Conservation (phyloP, 106 monocot genomes). For the Triglochin maritima region DNA sequence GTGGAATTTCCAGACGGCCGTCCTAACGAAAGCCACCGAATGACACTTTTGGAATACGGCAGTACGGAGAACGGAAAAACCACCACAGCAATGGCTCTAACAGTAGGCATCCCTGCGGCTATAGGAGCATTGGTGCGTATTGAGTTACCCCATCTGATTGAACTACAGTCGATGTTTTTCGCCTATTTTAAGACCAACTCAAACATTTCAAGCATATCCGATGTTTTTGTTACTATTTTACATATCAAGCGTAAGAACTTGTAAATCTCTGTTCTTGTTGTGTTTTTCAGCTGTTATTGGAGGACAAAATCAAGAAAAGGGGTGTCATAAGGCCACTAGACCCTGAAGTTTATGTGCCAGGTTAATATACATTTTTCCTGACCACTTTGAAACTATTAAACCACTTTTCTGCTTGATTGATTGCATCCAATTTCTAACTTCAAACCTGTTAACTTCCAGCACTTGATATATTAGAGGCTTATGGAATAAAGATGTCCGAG, state of each 20-base stretch:
- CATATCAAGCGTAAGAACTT: not conserved
- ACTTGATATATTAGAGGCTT: slow-evolving; percentile 65
- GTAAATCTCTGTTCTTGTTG: not conserved
- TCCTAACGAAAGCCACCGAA: slow-evolving; percentile 48
- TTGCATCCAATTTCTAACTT: not conserved
- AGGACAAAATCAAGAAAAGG: slow-evolving; percentile 49
- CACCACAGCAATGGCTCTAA: slow-evolving; percentile 82
- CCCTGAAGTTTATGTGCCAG: slow-evolving; percentile 79
- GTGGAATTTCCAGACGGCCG: slow-evolving; percentile 61
- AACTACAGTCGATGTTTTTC: not conserved
- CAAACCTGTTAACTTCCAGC: slow-evolving; percentile 29
- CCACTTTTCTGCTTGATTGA: not conserved
- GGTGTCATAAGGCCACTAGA: slow-evolving; percentile 77
- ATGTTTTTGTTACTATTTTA: too few species aligned
- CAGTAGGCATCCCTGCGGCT: slow-evolving; percentile 89
- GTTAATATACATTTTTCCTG: slow-evolving; percentile 18
- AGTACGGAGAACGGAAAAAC: slow-evolving; percentile 50
- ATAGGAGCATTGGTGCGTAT: slow-evolving; percentile 69
- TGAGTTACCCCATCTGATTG: not conserved
- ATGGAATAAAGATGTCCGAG: slow-evolving; percentile 64
- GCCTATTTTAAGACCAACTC: too few species aligned
- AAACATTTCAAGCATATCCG: too few species aligned
- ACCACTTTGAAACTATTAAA: too few species aligned
- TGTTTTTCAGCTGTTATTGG: slow-evolving; percentile 56
- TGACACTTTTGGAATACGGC: slow-evolving; percentile 77